A percentile compares a stretch with the other conserved stretches of the same genome.
phyloP scores from a whole-genome alignment of 1,139 yeast genomes.

The Suhomyces atakaporum region DNA sequence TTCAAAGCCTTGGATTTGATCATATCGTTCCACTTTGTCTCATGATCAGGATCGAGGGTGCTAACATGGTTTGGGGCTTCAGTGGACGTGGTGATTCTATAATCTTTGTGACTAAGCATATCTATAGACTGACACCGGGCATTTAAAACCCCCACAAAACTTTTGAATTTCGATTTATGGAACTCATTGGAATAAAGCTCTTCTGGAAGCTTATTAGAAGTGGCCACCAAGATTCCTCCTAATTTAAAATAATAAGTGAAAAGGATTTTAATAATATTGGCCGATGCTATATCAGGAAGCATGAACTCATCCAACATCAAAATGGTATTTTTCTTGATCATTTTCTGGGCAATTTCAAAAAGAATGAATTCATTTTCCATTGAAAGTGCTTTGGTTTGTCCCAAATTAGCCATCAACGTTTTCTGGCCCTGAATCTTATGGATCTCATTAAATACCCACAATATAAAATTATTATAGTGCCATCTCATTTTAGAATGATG shows the following conservation, averaged over 20 bases:
- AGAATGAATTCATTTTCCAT: slow-evolving; percentile 66
- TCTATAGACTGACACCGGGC: slow-evolving; percentile 64
- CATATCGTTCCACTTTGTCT: slow-evolving; percentile 39
- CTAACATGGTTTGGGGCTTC: slow-evolving; percentile 34
- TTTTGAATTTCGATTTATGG: slow-evolving; percentile 56
- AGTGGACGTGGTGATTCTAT: slow-evolving; percentile 46
- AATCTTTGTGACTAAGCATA: slow-evolving; percentile 61
- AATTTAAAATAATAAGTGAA: slow-evolving; percentile 69
- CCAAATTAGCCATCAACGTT: slow-evolving; percentile 8
- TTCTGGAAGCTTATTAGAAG: slow-evolving; percentile 71
- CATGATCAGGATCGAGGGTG: slow-evolving; percentile 26
- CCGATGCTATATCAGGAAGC: slow-evolving; percentile 73
- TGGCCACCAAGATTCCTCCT: slow-evolving; percentile 75
- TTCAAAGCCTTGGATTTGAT: slow-evolving; percentile 18
- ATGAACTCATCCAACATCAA: slow-evolving; percentile 71
- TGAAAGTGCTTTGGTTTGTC: slow-evolving; percentile 22
- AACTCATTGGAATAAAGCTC: slow-evolving; percentile 68
- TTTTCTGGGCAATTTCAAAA: slow-evolving; percentile 66
- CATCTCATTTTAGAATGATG: slow-evolving; percentile 65
- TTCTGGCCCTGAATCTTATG: slow-evolving; percentile 51
- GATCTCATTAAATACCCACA: slow-evolving; percentile 67
- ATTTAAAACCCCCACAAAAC: slow-evolving; percentile 58
- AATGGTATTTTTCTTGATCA: slow-evolving; percentile 61
- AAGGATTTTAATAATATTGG: slow-evolving; percentile 63
- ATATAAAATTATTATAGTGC: slow-evolving; percentile 70